Evolutionary conservation across 208 protist genomes (phyloP).

Genomic region (Plasmodiophora brassicae): DNA sequence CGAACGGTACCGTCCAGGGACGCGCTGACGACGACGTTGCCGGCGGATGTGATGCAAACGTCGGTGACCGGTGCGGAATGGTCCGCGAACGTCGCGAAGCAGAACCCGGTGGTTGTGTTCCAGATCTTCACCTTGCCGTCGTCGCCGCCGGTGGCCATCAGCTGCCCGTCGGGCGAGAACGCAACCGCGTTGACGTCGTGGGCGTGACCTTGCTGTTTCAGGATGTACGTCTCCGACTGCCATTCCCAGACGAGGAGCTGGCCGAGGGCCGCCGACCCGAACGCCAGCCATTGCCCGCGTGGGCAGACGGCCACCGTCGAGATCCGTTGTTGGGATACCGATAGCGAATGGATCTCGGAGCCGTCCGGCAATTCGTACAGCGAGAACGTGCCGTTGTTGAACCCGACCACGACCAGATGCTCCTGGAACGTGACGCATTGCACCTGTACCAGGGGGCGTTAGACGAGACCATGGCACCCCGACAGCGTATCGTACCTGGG

Average conservation of each 20-base stretch:
- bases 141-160: constrained; percentile 51
- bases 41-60: constrained; percentile 33
- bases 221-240: constrained; percentile 69
- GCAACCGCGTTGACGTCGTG: constrained; percentile 46
- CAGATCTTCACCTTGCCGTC: constrained; percentile 57
- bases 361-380: constrained; percentile 65
- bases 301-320: constrained; percentile 58
- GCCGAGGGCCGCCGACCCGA: constrained; percentile 61
- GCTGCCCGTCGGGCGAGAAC: constrained; percentile 46
- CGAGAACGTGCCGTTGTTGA: constrained; percentile 64
- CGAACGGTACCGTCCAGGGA: constrained; percentile 37
- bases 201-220: constrained; percentile 54
- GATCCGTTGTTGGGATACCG: constrained; percentile 53
- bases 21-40: constrained; percentile 25
- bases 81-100: constrained; percentile 54
- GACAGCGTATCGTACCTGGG: no score
- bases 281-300: constrained; percentile 74
- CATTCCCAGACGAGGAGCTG: constrained; percentile 82
- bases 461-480: no score
- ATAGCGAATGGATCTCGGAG: constrained; percentile 60
- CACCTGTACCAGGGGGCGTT: no score
- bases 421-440: constrained; percentile 53
- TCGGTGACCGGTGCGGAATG: constrained; percentile 50
- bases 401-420: constrained; percentile 63
- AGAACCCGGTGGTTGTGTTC: constrained; percentile 52